phyloP scores from a whole-genome alignment of 306 rosid species.

The Glycine tomentella region DNA sequence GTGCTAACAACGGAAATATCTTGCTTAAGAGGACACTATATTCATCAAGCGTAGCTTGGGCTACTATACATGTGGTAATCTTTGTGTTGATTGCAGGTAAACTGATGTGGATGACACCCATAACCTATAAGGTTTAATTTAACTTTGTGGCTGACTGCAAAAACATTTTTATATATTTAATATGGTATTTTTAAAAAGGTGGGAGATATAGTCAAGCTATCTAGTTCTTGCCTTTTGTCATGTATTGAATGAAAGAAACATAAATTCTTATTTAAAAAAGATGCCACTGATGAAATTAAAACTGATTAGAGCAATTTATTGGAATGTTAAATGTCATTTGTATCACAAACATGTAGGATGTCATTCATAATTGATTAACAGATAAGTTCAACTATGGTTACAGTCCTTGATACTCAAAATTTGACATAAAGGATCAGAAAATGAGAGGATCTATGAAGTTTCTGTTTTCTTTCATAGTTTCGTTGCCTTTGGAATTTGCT shows the following conservation, averaged over 20 bases:
- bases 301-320: slow-evolving; percentile 4
- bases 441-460: slow-evolving; percentile 19
- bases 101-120: no score
- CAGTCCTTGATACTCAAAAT: neutral
- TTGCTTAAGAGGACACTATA: no score
- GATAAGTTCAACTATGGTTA: slow-evolving; percentile 7
- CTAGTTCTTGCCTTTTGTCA: no score
- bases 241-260: no score
- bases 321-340: slow-evolving; percentile 36
- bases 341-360: slow-evolving; percentile 18
- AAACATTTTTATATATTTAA: no score
- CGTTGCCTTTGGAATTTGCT: slow-evolving; percentile 7
- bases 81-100: no score
- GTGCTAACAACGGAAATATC: neutral
- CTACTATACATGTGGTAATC: no score
- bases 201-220: no score
- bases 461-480: neutral
- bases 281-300: neutral
- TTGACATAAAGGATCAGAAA: slow-evolving; percentile 24
- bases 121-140: no score
- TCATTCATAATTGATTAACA: slow-evolving; percentile 8
- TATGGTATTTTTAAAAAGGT: no score
- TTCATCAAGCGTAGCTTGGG: no score
- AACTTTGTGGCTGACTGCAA: no score
- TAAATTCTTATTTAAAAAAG: slow-evolving; percentile 6